Base-by-base conservation (phyloP, 176 grass and related monocot species). In the Alopecurus myosuroides region DNA sequence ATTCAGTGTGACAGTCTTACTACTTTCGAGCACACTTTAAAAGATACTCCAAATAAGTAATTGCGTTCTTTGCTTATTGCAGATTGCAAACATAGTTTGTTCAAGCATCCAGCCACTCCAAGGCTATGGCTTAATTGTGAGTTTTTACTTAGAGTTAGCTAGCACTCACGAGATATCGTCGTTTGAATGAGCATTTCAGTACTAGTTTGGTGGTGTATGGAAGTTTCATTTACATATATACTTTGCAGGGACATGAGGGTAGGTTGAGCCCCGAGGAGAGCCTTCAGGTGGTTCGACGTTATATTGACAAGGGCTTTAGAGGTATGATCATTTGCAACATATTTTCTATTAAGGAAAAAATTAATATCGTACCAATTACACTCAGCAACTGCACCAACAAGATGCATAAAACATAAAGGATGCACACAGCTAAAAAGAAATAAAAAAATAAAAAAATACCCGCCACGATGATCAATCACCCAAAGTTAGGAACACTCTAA, bases 61-160 rank as follows among this genome's bases (percentile, higher is more conserved):
- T 56, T 52, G 2, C 57, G 2, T 53, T 83, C 6, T 13, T 80
- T 78, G 39, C 35, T 70, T 42, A 19, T 57, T 81, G 35, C 85
- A 98, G 96, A 89, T 94, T 56, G 74, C 93, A 69, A 94, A 85
- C 84, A 98, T 92, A 82, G 85, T 98, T 45, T 70, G 79, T 79
- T 98, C 96, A 83, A 90, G 93, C 82, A 98, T 98, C 83, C 96
- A 98, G 66, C 93, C 96, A 66, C 89, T 95, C 73, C 89, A 95
- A 37, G 85, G 78, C 67, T 74, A 87, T 69, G 78, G n/a, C 19
- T 37, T 89, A 52, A 79, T 87, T 74, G 96, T 98, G 77, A 33
- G 89, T 88, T 80, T 73, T 73, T 83, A 37, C 48, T n/a, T 25
- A 46, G 15, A 73, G 10, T 52, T 77, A 19, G 60, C 23, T 82